These are phyloP conservation scores for Talaromyces thailandensis DNA, from an alignment of 495 filamentous ascomycete species.

Conservation along the genomic window DNA sequence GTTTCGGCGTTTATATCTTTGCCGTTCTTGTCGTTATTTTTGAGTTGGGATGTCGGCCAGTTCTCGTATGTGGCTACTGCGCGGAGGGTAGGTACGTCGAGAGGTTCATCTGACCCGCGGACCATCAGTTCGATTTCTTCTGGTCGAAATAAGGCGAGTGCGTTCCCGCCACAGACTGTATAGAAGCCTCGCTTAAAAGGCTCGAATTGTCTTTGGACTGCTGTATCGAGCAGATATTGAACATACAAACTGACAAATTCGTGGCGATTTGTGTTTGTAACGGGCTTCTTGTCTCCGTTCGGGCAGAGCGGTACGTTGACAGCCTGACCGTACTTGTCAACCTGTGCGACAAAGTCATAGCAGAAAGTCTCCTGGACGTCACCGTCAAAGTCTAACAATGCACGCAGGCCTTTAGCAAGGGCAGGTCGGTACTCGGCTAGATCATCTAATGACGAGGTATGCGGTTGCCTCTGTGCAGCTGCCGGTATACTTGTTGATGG, in stretches of 20 bases:
- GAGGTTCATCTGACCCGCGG: constrained; percentile 75
- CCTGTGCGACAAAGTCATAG: constrained; percentile 71
- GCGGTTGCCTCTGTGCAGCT: constrained; percentile 47
- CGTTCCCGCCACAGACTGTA: constrained; percentile 86
- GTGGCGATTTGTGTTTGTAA: constrained; percentile 75
- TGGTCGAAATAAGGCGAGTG: constrained; percentile 80
- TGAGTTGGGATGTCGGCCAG: constrained; percentile 39
- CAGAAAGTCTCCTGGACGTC: constrained; percentile 78
- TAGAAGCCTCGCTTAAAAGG: constrained; percentile 95
- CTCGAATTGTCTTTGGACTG: constrained; percentile 78
- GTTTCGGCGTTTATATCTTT: not conserved
- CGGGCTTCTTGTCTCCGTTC: constrained; percentile 63
- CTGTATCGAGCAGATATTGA: constrained; percentile 68
- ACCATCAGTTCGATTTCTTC: constrained; percentile 91
- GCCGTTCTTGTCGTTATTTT: not conserved
- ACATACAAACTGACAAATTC: constrained; percentile 90
- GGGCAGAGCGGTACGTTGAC: constrained; percentile 60
- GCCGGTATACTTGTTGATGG: constrained; percentile 44
- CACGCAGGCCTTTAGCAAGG: constrained; percentile 66
- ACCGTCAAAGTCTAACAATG: constrained; percentile 75
- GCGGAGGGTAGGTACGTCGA: constrained; percentile 68
- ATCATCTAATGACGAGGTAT: constrained; percentile 73
- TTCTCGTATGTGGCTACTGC: constrained; percentile 78
- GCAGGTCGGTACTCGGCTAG: constrained; percentile 74
- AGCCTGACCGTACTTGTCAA: constrained; percentile 67